Percentiles rank a stretch among this genome's conserved stretches.
phyloP scores from a whole-genome alignment of 169 alveolate genomes.

The Cryptosporidium baileyi region DNA sequence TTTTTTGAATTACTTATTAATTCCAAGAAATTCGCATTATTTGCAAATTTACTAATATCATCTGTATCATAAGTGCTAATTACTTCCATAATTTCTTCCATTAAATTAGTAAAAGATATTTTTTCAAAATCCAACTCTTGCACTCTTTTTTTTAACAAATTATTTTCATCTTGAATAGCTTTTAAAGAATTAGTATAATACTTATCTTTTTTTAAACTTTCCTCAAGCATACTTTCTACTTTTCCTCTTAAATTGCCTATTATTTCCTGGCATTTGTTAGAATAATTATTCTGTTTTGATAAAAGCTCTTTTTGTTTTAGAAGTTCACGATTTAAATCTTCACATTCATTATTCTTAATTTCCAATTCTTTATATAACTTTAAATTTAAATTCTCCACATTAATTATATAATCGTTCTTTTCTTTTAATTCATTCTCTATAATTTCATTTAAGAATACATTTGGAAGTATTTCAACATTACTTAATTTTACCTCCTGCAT shows the following conservation, averaged over 20 bases:
- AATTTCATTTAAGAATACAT: not conserved
- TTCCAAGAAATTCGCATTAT: too few species aligned
- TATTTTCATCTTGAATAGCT: too few species aligned
- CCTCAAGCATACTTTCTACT: not conserved
- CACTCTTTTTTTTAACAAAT: too few species aligned
- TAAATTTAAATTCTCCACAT: constrained; percentile 19
- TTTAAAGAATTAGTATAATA: too few species aligned
- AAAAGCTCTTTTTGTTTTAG: constrained; percentile 27
- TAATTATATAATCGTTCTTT: constrained; percentile 13
- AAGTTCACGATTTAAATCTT: constrained; percentile 4
- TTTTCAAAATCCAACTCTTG: too few species aligned
- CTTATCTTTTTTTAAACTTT: too few species aligned
- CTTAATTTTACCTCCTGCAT: not conserved
- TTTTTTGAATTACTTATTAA: too few species aligned
- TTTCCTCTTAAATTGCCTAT: not conserved
- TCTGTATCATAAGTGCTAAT: too few species aligned
- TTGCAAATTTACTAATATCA: too few species aligned
- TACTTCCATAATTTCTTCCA: too few species aligned
- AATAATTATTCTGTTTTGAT: not conserved
- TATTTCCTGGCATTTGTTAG: not conserved
- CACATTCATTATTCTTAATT: constrained; percentile 7
- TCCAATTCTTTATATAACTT: constrained; percentile 15
- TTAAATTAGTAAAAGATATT: too few species aligned
- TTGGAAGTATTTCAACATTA: constrained; percentile 1
- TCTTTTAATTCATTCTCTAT: not conserved